Conservation (phyloP, 352 stramenopile species). For the Phytopythium sindhum region DNA sequence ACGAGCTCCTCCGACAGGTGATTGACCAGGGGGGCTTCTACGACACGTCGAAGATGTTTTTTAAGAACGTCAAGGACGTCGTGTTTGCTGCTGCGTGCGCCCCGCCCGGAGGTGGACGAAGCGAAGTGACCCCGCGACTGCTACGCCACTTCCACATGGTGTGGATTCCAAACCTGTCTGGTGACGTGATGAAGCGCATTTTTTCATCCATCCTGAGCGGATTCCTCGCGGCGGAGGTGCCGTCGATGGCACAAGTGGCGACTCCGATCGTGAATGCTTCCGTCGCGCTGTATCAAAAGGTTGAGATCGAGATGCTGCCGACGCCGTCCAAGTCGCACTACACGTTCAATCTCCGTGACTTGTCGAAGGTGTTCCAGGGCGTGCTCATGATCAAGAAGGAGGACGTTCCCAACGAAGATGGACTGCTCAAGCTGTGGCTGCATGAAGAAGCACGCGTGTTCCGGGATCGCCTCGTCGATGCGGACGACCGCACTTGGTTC, state of each 20-base stretch:
- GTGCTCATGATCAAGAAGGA: constrained; percentile 90
- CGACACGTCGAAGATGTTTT: constrained; percentile 93
- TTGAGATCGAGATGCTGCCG: constrained; percentile 88
- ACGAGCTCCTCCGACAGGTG: constrained; percentile 89
- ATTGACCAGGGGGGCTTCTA: constrained; percentile 90
- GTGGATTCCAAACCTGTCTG: constrained; percentile 86
- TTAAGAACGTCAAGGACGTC: constrained; percentile 89
- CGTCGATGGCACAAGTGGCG: constrained; percentile 68
- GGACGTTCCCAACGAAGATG: constrained; percentile 63
- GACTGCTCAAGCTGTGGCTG: constrained; percentile 86
- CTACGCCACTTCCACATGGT: constrained; percentile 91
- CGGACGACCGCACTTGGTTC: constrained; percentile 86
- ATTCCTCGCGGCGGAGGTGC: constrained; percentile 73
- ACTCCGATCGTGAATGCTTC: constrained; percentile 83
- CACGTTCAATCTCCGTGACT: constrained; percentile 93
- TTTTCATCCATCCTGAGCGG: constrained; percentile 89
- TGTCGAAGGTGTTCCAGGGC: constrained; percentile 93
- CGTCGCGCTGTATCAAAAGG: constrained; percentile 84
- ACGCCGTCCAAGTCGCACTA: constrained; percentile 92
- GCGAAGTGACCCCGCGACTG: constrained; percentile 82
- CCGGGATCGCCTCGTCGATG: constrained; percentile 88
- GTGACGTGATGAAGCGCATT: constrained; percentile 84
- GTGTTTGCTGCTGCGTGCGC: constrained; percentile 83
- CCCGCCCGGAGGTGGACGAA: constrained; percentile 83
- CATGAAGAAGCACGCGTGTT: constrained; percentile 93